phyloP scores from a whole-genome alignment of 2,329 filamentous ascomycete genomes.

The Colletotrichum sp. region DNA sequence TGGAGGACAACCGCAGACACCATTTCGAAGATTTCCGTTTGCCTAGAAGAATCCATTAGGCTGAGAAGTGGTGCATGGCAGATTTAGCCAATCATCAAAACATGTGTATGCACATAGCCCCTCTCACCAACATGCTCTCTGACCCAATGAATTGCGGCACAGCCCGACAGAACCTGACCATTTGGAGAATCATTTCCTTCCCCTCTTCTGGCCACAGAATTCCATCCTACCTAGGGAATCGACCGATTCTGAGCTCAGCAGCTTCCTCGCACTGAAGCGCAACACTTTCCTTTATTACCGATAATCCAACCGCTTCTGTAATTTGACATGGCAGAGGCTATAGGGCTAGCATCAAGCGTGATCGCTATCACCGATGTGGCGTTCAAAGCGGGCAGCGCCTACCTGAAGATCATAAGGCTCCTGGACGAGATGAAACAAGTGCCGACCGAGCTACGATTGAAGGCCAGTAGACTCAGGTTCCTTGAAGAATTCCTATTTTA shows the following conservation, averaged over 20 bases:
- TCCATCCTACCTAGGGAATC: too few relatives aligned
- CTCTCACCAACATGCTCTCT: neutral
- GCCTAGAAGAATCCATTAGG: too few relatives aligned
- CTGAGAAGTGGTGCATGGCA: accelerated
- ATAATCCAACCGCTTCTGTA: accelerated
- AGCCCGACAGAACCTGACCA: neutral
- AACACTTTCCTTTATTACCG: accelerated
- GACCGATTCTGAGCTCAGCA: too few relatives aligned
- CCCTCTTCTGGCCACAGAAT: too few relatives aligned
- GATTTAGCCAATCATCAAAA: too few relatives aligned
- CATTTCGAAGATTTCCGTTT: too few relatives aligned
- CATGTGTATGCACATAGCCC: neutral
- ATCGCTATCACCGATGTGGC: neutral
- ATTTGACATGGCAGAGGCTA: neutral
- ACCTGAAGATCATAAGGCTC: neutral
- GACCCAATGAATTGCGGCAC: neutral
- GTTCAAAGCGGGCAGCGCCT: neutral
- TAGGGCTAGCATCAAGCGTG: neutral
- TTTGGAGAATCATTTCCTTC: accelerated
- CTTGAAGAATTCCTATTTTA: neutral
- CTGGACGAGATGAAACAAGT: neutral
- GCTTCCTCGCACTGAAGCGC: too few relatives aligned
- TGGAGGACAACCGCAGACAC: too few relatives aligned
- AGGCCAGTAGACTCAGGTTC: neutral
- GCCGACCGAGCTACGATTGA: neutral